phyloP scores from a whole-genome alignment of 1,139 yeast genomes.

The Hyphopichia buzzinii region DNA sequence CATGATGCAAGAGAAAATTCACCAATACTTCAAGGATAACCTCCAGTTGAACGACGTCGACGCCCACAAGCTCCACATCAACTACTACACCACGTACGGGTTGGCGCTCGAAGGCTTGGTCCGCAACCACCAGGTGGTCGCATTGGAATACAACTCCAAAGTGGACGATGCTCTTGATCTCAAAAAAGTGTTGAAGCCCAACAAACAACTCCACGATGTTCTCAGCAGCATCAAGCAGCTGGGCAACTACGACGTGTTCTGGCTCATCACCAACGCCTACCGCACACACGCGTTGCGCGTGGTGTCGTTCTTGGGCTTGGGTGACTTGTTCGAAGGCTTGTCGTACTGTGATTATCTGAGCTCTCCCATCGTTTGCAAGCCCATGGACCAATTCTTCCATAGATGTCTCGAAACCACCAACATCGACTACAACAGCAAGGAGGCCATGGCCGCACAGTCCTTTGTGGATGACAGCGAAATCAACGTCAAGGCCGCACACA shows the following conservation, averaged over 20 bases:
- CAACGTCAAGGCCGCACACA: constrained; percentile 56
- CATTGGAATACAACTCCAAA: constrained; percentile 78
- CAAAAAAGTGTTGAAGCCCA: constrained; percentile 67
- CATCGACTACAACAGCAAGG: constrained; percentile 45
- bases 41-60: constrained; percentile 65
- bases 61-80: constrained; percentile 69
- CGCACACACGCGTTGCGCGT: constrained; percentile 83
- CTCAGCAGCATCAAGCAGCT: constrained; percentile 42
- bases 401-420: constrained; percentile 66
- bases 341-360: constrained; percentile 83
- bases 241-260: constrained; percentile 41
- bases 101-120: constrained; percentile 91
- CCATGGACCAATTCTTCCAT: constrained; percentile 56
- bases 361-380: constrained; percentile 78
- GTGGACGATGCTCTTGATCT: constrained; percentile 93
- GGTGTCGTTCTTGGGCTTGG: constrained; percentile 74
- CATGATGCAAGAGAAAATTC: constrained; percentile 84
- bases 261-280: constrained; percentile 96
- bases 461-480: constrained; percentile 83
- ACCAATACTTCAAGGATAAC: constrained; percentile 68
- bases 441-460: constrained; percentile 31
- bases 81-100: constrained; percentile 84
- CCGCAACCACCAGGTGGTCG: constrained; percentile 77
- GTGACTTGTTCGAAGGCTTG: constrained; percentile 89
- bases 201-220: constrained; percentile 50